phyloP scores from a whole-genome alignment of 2,329 filamentous ascomycete species.

The Xylariaceae sp. region DNA sequence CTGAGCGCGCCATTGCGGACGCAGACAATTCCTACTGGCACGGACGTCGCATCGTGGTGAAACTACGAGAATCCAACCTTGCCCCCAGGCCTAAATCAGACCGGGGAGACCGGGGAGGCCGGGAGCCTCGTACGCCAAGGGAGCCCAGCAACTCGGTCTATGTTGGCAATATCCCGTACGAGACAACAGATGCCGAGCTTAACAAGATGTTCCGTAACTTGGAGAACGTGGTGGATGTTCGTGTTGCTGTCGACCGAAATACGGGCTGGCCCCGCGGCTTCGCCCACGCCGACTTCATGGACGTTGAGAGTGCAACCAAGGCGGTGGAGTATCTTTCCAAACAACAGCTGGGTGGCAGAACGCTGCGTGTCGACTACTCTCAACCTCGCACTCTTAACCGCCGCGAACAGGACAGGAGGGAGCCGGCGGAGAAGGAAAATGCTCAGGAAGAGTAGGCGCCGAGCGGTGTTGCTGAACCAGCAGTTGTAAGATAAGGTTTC shows the following conservation, averaged over 20 bases:
- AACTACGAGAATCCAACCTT: neutral
- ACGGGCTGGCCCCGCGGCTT: slow-evolving; percentile 80
- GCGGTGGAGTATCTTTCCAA: slow-evolving; percentile 52
- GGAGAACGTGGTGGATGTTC: slow-evolving; percentile 65
- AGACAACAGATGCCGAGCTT: slow-evolving; percentile 78
- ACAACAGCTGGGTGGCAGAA: slow-evolving; percentile 59
- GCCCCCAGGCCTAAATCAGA: slow-evolving; percentile 9
- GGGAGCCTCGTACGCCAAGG: too few relatives aligned
- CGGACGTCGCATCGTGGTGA: slow-evolving; percentile 29
- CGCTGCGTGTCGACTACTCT: slow-evolving; percentile 61
- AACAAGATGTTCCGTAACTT: slow-evolving; percentile 70
- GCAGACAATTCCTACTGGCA: slow-evolving; percentile 31
- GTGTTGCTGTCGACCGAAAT: slow-evolving; percentile 75
- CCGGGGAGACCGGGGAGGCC: too few relatives aligned
- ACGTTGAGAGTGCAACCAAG: slow-evolving; percentile 57
- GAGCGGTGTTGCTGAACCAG: too few relatives aligned
- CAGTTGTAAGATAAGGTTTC: too few relatives aligned
- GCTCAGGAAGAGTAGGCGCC: neutral
- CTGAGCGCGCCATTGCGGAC: slow-evolving; percentile 22
- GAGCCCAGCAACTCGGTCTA: slow-evolving; percentile 64
- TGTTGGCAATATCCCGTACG: slow-evolving; percentile 81
- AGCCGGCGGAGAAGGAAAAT: neutral
- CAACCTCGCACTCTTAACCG: neutral
- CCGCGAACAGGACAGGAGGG: neutral
- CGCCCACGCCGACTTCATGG: slow-evolving; percentile 74